Evolutionary conservation across 2,329 filamentous ascomycete species (phyloP), one percentile per base, ranked within the genome.

Genomic region (Penicillium freii): DNA sequence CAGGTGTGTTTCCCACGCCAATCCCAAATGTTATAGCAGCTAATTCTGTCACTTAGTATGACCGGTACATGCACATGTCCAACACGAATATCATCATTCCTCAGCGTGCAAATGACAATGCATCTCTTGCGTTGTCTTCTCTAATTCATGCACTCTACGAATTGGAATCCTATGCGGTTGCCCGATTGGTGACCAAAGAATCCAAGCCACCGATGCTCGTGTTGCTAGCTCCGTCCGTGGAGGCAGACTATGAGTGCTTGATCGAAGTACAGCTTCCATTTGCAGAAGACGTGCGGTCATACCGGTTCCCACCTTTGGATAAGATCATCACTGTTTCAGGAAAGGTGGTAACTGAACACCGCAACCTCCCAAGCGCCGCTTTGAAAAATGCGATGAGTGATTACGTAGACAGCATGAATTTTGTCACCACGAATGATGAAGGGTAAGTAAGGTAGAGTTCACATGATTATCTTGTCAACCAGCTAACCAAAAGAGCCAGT

Each of bases 341-440:
- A 1, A 89, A 90, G 62, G 82, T 84, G 9, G 78, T 97, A 48
- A 90, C 84, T 11, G 87, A 93, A 66, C 92, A 99, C 68, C 88
- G 91, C 36, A 87, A 95, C 58, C 80, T 99, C 2, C 94, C 94
- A 0, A 87, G 80, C 10, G 82, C 89, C 2, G 85, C 90, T 33
- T 81, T 99, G 25, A 82, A 85, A 53, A 78, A 87, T 48, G 88
- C 91, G 1, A 97, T 99, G 92, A 88, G 87, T 71, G 86, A 91
- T 62, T 97, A 93, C 65, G 91, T 99, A 8, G 91, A 97, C 71
- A 86, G 85, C 8, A 96, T 99, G 93, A 92, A 97, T 67, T 78
- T 99, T 2, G 64, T 88, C 67, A 88, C 82, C 10, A 82, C 80
- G 45, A 88, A 96, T 66, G 90, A 94, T 45, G 84, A 92, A 43